Base-by-base conservation (phyloP, 495 filamentous ascomycete species). In the Hypoxylon lienhwacheense region DNA sequence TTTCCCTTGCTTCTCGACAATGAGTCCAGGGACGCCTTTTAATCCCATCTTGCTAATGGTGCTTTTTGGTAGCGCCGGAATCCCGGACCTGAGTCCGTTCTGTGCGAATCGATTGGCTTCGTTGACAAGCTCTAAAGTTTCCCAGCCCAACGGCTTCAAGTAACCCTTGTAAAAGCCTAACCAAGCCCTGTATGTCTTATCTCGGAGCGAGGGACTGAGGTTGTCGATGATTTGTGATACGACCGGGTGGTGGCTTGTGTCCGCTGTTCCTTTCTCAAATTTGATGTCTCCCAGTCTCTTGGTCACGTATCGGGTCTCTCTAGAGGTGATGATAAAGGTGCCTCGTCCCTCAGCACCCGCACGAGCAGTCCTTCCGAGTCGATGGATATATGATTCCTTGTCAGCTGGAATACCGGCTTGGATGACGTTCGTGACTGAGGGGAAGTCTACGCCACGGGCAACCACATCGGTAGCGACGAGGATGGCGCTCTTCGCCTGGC, bases 401-500 rank as follows among this genome's bases (percentile, higher is more conserved):
- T 77, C 76, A 1, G 75, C 64, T 7, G 87, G 85, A 14, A 83
- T 56, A 21, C 86, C 85, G 5, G 85, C 66, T 63, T 90, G 87
- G 44, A 90, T 78, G 55, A 90, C 84, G 50, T 87, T 83, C 28
- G 82, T 85, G 25, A 88, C 85, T 36, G 80, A 78, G 1, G 85
- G 85, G 66, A 89, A 89, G 65, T 90, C 86, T 83, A 90, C 86
- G 21, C 85, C 85, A 43, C 85, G 79, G 12, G 85, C 85, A 35
- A 89, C 79, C 17, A 89, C 84, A 64, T 88, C 85, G 11, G 81
- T 81, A 25, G 85, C 85, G 57, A 87, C 80, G 60, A 88, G 67
- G 47, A 88, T 75, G 25, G 79, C 76, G 20, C 69, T 67, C 3
- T 63, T 63, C 0, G 80, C 78, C 15, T 77, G 65, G 50, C 85